Conservation (phyloP, 768 basidiomycete species). For the Suillus discolor region DNA sequence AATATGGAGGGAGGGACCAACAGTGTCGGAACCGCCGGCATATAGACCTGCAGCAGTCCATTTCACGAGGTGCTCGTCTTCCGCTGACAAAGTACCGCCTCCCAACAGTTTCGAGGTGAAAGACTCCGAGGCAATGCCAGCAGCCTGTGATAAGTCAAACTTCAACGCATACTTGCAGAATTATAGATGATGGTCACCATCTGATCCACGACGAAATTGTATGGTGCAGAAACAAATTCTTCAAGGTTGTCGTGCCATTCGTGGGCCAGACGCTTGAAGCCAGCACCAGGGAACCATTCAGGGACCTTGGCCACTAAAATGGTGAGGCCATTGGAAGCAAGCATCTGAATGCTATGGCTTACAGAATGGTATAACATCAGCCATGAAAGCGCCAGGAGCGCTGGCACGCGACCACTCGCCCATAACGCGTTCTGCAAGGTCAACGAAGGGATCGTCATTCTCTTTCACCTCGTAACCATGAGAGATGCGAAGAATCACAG, state of each 20-base stretch:
- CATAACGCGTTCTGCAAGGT: slow-evolving; percentile 51
- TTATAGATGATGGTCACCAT: slow-evolving; percentile 39
- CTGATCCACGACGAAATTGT: slow-evolving; percentile 62
- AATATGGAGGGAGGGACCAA: background rate
- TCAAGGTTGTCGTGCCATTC: slow-evolving; percentile 54
- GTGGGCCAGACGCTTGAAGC: slow-evolving; percentile 54
- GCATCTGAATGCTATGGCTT: slow-evolving; percentile 7
- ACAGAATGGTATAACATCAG: slow-evolving; percentile 52
- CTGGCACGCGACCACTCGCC: slow-evolving; percentile 53
- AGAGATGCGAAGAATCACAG: slow-evolving; percentile 53
- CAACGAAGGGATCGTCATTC: slow-evolving; percentile 49
- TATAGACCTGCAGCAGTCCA: slow-evolving; percentile 51
- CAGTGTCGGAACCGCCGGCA: slow-evolving; percentile 17
- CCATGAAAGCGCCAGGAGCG: slow-evolving; percentile 49
- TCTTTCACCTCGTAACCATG: slow-evolving; percentile 61
- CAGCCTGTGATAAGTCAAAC: slow-evolving; percentile 41
- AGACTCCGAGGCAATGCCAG: slow-evolving; percentile 50
- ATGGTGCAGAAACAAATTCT: slow-evolving; percentile 59
- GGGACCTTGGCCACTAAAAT: slow-evolving; percentile 46
- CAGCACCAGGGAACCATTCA: slow-evolving; percentile 58
- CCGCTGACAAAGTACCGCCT: slow-evolving; percentile 45
- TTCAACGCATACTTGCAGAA: background rate
- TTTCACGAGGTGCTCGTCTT: slow-evolving; percentile 63
- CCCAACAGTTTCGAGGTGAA: slow-evolving; percentile 63
- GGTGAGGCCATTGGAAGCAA: slow-evolving; percentile 1